phyloP scores from a whole-genome alignment of 768 basidiomycete species.

The Calocybe cyanea region DNA sequence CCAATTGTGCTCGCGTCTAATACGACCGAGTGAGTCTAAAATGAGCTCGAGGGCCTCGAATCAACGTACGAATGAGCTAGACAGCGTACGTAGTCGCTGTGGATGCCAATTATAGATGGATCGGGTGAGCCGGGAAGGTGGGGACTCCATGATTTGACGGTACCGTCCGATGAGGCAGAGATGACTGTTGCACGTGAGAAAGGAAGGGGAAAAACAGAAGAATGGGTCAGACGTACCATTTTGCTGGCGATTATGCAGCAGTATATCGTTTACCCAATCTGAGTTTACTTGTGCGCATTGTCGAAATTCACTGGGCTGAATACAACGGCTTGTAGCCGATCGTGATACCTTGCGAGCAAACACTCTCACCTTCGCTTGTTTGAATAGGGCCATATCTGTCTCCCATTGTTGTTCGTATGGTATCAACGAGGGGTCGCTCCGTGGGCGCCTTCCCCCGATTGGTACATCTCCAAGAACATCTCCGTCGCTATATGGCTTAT shows the following conservation, averaged over 20 bases:
- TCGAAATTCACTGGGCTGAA: constrained; percentile 63
- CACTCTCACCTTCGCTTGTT: constrained; percentile 45
- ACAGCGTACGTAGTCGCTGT: constrained; percentile 85
- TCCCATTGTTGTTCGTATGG: constrained; percentile 81
- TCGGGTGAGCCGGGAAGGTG: constrained; percentile 58
- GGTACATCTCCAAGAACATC: constrained; percentile 74
- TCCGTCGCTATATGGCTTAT: constrained; percentile 57
- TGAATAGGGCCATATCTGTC: constrained; percentile 53
- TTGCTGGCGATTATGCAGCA: constrained; percentile 89
- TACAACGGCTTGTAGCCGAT: constrained; percentile 8
- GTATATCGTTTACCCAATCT: constrained; percentile 95
- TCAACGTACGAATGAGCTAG: constrained; percentile 62
- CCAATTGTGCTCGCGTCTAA: constrained; percentile 78
- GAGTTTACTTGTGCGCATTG: constrained; percentile 87
- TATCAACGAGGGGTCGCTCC: constrained; percentile 33
- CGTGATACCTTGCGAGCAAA: background rate
- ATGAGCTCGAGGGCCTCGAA: constrained; percentile 1
- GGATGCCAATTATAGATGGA: constrained; percentile 67
- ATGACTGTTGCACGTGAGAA: constrained; percentile 50
- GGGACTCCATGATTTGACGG: constrained; percentile 90
- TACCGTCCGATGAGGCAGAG: constrained; percentile 94
- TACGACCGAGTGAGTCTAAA: background rate
- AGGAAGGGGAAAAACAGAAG: background rate
- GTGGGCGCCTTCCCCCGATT: constrained; percentile 24
- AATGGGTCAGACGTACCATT: constrained; percentile 48